A percentile compares a stretch with the other conserved stretches of the same genome.
These are phyloP conservation scores for Candida tallmaniae DNA, from an alignment of 805 yeast species.

Conservation along the genomic window DNA sequence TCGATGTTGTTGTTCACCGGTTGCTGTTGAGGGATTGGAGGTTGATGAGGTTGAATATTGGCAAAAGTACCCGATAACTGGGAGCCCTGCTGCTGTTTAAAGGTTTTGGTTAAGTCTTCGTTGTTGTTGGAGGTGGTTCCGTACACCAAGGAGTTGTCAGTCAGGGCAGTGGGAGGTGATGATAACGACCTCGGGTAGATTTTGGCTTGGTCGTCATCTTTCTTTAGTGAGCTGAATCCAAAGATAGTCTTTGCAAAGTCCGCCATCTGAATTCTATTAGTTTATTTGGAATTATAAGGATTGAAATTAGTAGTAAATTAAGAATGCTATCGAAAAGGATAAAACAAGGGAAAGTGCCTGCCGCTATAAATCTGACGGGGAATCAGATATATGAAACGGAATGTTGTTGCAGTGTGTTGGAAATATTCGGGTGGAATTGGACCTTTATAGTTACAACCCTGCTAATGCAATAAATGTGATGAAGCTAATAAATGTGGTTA, in stretches of 20 bases:
- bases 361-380: too few species aligned
- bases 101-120: constrained; percentile 7
- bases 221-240: constrained; percentile 35
- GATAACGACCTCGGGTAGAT: constrained; percentile 32
- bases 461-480: too few species aligned
- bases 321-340: too few species aligned
- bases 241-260: constrained; percentile 44
- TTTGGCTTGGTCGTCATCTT: constrained; percentile 15
- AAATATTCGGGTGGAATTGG: too few species aligned
- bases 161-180: constrained; percentile 63
- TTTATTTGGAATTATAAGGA: too few species aligned
- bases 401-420: too few species aligned
- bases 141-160: constrained; percentile 57
- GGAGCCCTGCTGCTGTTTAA: constrained; percentile 6
- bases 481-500: too few species aligned
- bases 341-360: too few species aligned
- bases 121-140: constrained; percentile 45
- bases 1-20: background rate
- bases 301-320: too few species aligned
- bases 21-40: background rate
- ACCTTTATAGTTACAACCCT: too few species aligned
- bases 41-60: background rate
- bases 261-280: too few species aligned
- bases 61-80: background rate
- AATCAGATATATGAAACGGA: too few species aligned